Base-by-base conservation (phyloP, 768 basidiomycete genomes). In the Cubamyces lactineus region DNA sequence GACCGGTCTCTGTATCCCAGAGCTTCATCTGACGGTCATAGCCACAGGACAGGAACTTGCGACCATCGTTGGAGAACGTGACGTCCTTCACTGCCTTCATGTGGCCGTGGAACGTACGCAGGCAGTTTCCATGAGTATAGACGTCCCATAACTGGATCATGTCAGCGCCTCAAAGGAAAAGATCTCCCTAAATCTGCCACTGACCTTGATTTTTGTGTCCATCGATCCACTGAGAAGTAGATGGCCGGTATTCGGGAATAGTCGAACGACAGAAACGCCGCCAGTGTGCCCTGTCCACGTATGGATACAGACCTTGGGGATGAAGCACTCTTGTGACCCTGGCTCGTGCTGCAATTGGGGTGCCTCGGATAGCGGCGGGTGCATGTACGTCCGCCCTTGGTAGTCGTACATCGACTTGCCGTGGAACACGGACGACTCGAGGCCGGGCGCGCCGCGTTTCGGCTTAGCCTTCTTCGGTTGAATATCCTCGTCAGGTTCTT, bases 1-100 rank as follows among this genome's bases (percentile, higher is more conserved):
- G 93, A 1, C 95, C 96, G 0, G 97, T 98, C 77, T 99, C 97
- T 19, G 97, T 98, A 70, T 99, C 96, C 97, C 97, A 99, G 13
- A 98, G 81, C 76, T 99, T 99, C 88, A 98, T 95, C 73, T 94
- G 91, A 53, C 95, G 90, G 75, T 99, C 97, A 70, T 97, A 98
- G 53, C 86, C 89, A 66, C 96, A 96, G 16, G 92, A 95, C 51
- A 99, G 74, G 79, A 99, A 98, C 65, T 81, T 83, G 39, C 82
- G 83, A 1, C 97, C 97, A 65, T 94, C 91, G 72, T 97, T 98
- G 54, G 94, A 94, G 75, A 99, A 99, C 9, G 88, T 87, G 63
- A 99, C 83, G 66, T 99, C 97, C 75, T 97, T 97, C 66, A 99
- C 94, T 26, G 96, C 95, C 70, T 97, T 95, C 53, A 88, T 86